Evolutionary conservation across 805 yeast species (phyloP), one percentile per base, ranked within the genome.

Genomic region (Lipomyces anomalus): DNA sequence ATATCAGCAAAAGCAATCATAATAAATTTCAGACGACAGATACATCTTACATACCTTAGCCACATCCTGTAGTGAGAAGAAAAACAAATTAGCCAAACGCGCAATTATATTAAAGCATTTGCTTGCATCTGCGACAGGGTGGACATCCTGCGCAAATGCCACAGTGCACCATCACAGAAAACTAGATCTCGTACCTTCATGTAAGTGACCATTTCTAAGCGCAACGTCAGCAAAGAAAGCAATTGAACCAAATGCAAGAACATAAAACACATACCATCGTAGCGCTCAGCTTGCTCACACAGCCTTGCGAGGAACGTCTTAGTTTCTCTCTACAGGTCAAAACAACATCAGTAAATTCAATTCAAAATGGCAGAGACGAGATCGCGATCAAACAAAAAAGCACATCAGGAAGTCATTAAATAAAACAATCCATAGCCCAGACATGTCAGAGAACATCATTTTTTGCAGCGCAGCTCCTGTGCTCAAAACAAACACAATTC

Each of bases 221-320:
- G 22, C 18, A 17, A n/a, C 7, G 16, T 7, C 6, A 38, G 36
- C 4, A 44, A 7, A 38, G 11, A 16, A 11, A 21, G 6, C 20
- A 11, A 40, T 22, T 4, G 46, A 6, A 18, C 13, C 6, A 40
- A n/a, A 40, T 35, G 17, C 29, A 26, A 39, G 13, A 4, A 9
- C 18, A 33, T 40, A 17, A 35, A 33, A 13, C 34, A 26, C 50
- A 22, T 52, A 51, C 56, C 57, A 40, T 92, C 98, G 71, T 92
- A 92, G 74, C 98, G 95, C 76, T 92, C 98, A 65, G 98, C 97
- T 76, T 92, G 98, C 75, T 90, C 97, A 66, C 97, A 95, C 69
- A 90, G 84, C 69, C 92, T 87, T 69, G 98, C 98, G 67, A 90
- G 81, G 73, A 89, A 90, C 62, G 92, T 95, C 65, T 94, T 86